Percentiles rank a stretch among this genome's conserved stretches.
phyloP scores from a whole-genome alignment of 306 rosid genomes.

The Quercus variabilis region DNA sequence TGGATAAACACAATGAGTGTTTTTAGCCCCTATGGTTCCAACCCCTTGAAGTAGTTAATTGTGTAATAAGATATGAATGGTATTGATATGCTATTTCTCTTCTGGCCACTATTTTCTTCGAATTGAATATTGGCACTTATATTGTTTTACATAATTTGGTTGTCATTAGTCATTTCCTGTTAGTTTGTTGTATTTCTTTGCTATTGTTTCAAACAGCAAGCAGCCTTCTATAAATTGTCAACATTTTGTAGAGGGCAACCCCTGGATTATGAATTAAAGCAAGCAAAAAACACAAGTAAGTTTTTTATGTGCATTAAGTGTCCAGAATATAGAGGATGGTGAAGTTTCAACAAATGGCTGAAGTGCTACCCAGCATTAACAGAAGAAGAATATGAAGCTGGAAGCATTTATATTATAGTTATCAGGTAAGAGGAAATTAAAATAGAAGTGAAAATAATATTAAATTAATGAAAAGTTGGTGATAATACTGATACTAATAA shows the following conservation, averaged over 20 bases:
- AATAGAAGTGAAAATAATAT: neutral
- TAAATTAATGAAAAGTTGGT: neutral
- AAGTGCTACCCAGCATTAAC: constrained; percentile 81
- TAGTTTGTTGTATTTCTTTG: constrained; percentile 4
- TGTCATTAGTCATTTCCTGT: neutral
- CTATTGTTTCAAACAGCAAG: constrained; percentile 18
- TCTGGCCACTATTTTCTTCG: neutral
- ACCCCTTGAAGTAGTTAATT: neutral
- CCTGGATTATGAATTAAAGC: constrained; percentile 88
- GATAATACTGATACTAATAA: too few species aligned
- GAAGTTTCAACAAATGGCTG: constrained; percentile 48
- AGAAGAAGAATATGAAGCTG: constrained; percentile 93
- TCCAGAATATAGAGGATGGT: constrained; percentile 52
- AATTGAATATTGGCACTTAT: neutral
- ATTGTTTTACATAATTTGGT: neutral
- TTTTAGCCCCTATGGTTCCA: neutral
- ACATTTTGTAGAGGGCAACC: constrained; percentile 78
- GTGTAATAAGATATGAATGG: neutral
- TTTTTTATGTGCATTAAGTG: constrained; percentile 73
- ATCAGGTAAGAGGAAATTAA: neutral
- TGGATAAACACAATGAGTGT: neutral
- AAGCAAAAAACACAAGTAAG: constrained; percentile 89
- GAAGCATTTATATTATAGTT: constrained; percentile 37
- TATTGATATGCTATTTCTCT: neutral
- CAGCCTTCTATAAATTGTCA: constrained; percentile 17